These are phyloP conservation scores for Amanita exitialis DNA, from an alignment of 768 basidiomycete genomes.

Conservation along the genomic window DNA sequence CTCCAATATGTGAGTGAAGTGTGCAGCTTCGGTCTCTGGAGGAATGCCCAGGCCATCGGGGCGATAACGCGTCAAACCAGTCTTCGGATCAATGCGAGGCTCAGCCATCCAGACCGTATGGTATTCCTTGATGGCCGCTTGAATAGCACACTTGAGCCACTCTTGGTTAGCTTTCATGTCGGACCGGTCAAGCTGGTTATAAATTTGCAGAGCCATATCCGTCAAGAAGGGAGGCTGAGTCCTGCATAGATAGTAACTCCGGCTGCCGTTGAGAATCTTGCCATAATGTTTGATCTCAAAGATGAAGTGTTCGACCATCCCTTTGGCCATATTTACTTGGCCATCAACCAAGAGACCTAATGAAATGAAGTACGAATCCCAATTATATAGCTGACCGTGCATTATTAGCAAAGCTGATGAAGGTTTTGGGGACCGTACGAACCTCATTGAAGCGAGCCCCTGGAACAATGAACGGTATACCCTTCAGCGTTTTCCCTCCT, in stretches of 20 bases:
- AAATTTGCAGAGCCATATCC: conserved; percentile 97
- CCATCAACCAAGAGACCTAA: conserved; percentile 94
- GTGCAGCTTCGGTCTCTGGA: conserved; percentile 96
- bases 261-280: conserved; percentile 94
- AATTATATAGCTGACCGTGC: conserved; percentile 68
- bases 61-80: conserved; percentile 89
- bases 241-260: conserved; percentile 90
- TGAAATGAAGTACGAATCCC: conserved; percentile 93
- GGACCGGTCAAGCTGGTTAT: conserved; percentile 86
- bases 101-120: conserved; percentile 95
- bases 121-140: conserved; percentile 98
- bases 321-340: conserved; percentile 88
- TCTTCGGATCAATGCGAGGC: conserved; percentile 90
- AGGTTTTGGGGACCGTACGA: conserved; percentile 12
- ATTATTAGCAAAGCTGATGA: conserved; percentile 3
- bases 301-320: conserved; percentile 98
- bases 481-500: conserved; percentile 77
- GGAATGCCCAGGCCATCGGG: conserved; percentile 94
- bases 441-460: conserved; percentile 94
- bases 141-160: conserved; percentile 94
- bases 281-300: conserved; percentile 98
- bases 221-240: conserved; percentile 98
- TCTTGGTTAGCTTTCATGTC: conserved; percentile 70
- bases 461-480: conserved; percentile 95
- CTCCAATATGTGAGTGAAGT: conserved; percentile 96